Conservation (phyloP, 306 rosid species). For the Cucurbita maxima region DNA sequence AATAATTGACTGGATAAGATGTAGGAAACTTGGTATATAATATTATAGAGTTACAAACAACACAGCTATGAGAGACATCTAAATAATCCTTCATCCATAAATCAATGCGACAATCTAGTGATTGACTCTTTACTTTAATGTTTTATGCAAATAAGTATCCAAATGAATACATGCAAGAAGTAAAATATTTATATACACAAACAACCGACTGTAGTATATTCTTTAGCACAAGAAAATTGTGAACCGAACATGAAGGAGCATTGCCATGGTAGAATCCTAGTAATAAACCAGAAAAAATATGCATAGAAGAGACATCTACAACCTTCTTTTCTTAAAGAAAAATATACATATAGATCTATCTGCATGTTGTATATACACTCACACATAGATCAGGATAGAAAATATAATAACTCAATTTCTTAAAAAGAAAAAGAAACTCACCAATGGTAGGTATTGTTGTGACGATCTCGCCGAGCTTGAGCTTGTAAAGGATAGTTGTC, state of each 20-base stretch:
- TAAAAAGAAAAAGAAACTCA: conserved; percentile 24
- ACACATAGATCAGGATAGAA: background rate
- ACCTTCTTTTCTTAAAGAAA: background rate
- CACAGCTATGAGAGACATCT: background rate
- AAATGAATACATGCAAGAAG: background rate
- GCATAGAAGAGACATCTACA: background rate
- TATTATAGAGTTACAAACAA: background rate
- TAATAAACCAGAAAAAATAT: background rate
- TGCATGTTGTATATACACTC: background rate
- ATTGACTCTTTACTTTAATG: background rate
- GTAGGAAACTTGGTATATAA: background rate
- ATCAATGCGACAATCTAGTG: background rate
- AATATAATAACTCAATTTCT: background rate
- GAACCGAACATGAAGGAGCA: background rate
- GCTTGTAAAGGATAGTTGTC: conserved; percentile 98
- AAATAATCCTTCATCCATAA: background rate
- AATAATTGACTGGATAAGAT: background rate
- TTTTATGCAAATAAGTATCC: background rate
- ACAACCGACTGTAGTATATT: background rate
- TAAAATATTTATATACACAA: background rate
- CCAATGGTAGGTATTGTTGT: conserved; percentile 98
- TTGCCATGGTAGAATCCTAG: background rate
- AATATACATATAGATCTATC: background rate
- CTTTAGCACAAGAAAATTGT: background rate
- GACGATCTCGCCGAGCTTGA: conserved; percentile 99